Percentiles rank a stretch among this genome's conserved stretches.
phyloP scores from a whole-genome alignment of 306 rosid genomes.

The Pyrus communis region DNA sequence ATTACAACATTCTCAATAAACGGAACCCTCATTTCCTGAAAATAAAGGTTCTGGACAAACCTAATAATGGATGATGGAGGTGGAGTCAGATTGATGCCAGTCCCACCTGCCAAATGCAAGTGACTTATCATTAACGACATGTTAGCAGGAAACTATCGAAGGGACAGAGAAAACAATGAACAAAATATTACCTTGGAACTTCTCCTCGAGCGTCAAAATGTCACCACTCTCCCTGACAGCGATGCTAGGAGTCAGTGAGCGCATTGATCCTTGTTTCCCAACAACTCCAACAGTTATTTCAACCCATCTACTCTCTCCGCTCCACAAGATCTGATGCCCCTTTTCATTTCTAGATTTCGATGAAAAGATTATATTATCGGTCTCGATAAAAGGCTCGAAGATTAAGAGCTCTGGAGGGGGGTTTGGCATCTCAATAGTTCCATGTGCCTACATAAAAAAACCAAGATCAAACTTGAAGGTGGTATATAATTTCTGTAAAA shows the following conservation, averaged over 20 bases:
- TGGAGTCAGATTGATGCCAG: conserved; percentile 96
- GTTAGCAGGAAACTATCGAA: background rate
- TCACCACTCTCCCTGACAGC: conserved; percentile 95
- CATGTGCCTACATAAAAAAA: conserved; percentile 50
- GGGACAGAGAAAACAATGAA: background rate
- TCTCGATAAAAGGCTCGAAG: conserved; percentile 90
- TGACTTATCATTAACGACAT: background rate
- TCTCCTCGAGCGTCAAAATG: conserved; percentile 89
- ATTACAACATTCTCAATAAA: background rate
- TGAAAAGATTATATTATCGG: conserved; percentile 70
- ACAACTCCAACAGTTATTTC: conserved; percentile 89
- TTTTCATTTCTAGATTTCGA: conserved; percentile 39
- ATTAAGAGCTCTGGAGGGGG: conserved; percentile 77
- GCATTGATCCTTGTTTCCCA: conserved; percentile 78
- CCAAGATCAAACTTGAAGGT: conserved; percentile 6
- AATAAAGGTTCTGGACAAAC: conserved; percentile 26
- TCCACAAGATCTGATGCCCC: conserved; percentile 59
- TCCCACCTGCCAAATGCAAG: conserved; percentile 60
- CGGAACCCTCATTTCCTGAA: background rate
- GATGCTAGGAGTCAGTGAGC: conserved; percentile 80
- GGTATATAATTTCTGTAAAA: conserved; percentile 2
- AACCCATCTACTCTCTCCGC: conserved; percentile 88
- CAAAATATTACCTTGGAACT: conserved; percentile 70
- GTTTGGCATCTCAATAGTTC: conserved; percentile 88
- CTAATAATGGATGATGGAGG: conserved; percentile 84